These are phyloP conservation scores for Gardenia jasminoides DNA, from an alignment of 257 asterid species.

Conservation along the genomic window DNA sequence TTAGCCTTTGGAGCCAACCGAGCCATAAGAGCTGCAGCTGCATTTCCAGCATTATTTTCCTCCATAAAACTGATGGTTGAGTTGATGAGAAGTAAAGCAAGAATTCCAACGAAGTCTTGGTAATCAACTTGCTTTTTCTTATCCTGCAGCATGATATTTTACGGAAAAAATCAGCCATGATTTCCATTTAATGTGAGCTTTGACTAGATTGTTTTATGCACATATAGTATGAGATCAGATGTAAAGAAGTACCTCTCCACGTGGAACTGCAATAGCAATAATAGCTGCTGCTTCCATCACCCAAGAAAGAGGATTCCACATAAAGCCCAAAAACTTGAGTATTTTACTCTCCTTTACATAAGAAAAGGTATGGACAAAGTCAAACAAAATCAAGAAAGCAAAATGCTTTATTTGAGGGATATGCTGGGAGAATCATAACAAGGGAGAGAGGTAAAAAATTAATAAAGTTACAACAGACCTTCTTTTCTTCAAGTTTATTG, in stretches of 20 bases:
- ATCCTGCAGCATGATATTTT: slow-evolving; percentile 13
- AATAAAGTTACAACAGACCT: slow-evolving; percentile 17
- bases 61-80: slow-evolving; percentile 38
- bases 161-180: not conserved
- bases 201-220: not conserved
- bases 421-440: not conserved
- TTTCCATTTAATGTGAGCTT: not conserved
- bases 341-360: slow-evolving; percentile 30
- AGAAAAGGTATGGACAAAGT: not conserved
- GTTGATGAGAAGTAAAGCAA: slow-evolving; percentile 26
- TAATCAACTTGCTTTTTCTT: slow-evolving; percentile 22
- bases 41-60: slow-evolving; percentile 43
- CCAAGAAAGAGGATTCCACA: slow-evolving; percentile 45
- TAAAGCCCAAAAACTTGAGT: slow-evolving; percentile 36
- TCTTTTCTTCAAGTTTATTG: slow-evolving; percentile 40
- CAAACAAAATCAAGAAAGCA: not conserved
- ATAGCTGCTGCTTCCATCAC: slow-evolving; percentile 42
- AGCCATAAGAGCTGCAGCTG: slow-evolving; percentile 44
- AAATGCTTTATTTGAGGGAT: not conserved
- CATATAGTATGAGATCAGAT: not conserved
- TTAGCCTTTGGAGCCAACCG: slow-evolving; percentile 42
- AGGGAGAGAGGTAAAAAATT: not conserved
- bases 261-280: slow-evolving; percentile 32
- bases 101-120: slow-evolving; percentile 33
- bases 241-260: slow-evolving; percentile 19